phyloP scores from a whole-genome alignment of 169 alveolate species.

The Babesia bovis region DNA sequence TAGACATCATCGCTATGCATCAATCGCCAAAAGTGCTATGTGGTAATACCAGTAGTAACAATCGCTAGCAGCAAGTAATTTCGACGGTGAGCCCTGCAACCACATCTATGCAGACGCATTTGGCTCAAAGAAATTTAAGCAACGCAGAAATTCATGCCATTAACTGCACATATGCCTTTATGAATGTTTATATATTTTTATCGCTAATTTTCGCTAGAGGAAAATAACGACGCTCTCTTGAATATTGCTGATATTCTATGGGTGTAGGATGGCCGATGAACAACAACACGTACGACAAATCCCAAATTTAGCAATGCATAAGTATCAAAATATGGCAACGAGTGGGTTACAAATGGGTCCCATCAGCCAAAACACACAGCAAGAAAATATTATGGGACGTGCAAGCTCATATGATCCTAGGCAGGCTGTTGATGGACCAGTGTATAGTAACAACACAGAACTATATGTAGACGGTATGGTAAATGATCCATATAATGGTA shows the following conservation, averaged over 20 bases:
- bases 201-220: constrained; percentile 19
- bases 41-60: background rate
- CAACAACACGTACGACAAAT: constrained; percentile 6
- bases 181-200: background rate
- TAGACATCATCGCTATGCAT: constrained; percentile 7
- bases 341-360: background rate
- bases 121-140: constrained; percentile 3
- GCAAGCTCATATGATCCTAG: constrained; percentile 5
- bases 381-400: background rate
- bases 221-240: background rate
- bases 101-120: constrained; percentile 6
- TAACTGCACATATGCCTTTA: background rate
- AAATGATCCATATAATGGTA: background rate
- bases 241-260: background rate
- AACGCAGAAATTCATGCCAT: constrained; percentile 6
- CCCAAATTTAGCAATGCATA: background rate
- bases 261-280: constrained; percentile 8
- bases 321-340: background rate
- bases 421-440: background rate
- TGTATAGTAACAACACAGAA: constrained; percentile 18
- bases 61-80: constrained; percentile 38
- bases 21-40: constrained; percentile 3
- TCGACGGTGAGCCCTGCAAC: constrained; percentile 31
- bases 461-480: background rate
- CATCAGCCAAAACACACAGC: background rate